Conservation (phyloP, 1,284 basidiomycete species). For the Schizophyllum amplum region DNA sequence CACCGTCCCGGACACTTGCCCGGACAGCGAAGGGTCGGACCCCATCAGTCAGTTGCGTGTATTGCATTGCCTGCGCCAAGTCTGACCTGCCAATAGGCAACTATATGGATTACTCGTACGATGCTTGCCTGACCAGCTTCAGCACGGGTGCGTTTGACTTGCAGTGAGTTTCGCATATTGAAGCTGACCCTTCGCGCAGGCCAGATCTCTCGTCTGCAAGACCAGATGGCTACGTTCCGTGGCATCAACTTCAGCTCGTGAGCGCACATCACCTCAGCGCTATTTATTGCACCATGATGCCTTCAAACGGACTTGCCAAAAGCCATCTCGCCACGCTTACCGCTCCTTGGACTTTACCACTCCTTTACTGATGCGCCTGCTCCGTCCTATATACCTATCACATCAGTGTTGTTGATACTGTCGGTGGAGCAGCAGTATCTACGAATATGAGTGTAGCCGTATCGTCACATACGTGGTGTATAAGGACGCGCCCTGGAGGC, state of each 20-base stretch:
- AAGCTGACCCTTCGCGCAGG: not conserved
- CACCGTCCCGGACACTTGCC: constrained; percentile 20
- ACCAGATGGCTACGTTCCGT: not conserved
- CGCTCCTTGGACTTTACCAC: not conserved
- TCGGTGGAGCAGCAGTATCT: not conserved
- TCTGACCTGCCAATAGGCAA: constrained; percentile 11
- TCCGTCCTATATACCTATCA: not conserved
- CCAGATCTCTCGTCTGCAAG: not conserved
- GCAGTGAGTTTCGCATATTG: not conserved
- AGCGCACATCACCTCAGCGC: not conserved
- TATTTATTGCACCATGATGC: not conserved
- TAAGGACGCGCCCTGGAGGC: no score
- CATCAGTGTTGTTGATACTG: not conserved
- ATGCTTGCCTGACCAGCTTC: constrained; percentile 24
- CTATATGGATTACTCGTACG: constrained; percentile 21
- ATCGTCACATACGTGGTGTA: not conserved
- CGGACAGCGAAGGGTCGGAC: constrained; percentile 23
- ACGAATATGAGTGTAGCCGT: not conserved
- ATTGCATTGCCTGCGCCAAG: constrained; percentile 7
- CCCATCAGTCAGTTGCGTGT: constrained; percentile 24
- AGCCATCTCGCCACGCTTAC: not conserved
- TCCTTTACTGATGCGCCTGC: not conserved
- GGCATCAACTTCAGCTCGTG: not conserved
- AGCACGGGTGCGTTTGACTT: constrained; percentile 18
- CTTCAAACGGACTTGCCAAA: not conserved